These are phyloP conservation scores for Tetrapisispora namnaoensis DNA, from an alignment of 805 yeast genomes.

Conservation along the genomic window DNA sequence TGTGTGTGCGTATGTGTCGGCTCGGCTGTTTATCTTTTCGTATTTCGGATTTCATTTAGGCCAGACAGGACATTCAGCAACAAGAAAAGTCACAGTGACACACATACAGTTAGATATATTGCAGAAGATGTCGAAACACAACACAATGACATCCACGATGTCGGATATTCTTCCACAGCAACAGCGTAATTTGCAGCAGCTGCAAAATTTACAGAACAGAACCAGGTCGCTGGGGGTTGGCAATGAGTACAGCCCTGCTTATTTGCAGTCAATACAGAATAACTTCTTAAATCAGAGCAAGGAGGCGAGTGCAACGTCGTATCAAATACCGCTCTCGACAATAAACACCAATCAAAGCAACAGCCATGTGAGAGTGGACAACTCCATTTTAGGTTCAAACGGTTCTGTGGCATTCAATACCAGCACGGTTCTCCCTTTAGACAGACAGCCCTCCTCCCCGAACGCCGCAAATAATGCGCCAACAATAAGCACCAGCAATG, in stretches of 20 bases:
- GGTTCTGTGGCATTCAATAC: not conserved
- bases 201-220: constrained; percentile 30
- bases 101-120: no score
- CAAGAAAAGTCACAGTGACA: no score
- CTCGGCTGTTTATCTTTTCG: no score
- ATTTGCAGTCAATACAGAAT: constrained; percentile 5
- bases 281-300: constrained; percentile 6
- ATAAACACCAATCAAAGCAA: not conserved
- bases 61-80: no score
- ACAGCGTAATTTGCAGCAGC: constrained; percentile 36
- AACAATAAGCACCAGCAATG: not conserved
- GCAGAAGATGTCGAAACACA: constrained; percentile 28
- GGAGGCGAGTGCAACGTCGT: constrained; percentile 4
- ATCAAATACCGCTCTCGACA: not conserved
- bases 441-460: not conserved
- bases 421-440: not conserved
- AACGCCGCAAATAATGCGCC: not conserved
- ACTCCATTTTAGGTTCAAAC: not conserved
- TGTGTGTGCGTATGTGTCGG: no score
- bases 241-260: not conserved
- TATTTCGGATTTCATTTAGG: no score
- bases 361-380: not conserved
- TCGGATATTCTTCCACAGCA: constrained; percentile 32
- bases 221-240: constrained; percentile 2
- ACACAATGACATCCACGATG: constrained; percentile 26